These are phyloP conservation scores for Hyaloperonospora brassicae DNA, from an alignment of 352 stramenopile genomes.

Conservation along the genomic window DNA sequence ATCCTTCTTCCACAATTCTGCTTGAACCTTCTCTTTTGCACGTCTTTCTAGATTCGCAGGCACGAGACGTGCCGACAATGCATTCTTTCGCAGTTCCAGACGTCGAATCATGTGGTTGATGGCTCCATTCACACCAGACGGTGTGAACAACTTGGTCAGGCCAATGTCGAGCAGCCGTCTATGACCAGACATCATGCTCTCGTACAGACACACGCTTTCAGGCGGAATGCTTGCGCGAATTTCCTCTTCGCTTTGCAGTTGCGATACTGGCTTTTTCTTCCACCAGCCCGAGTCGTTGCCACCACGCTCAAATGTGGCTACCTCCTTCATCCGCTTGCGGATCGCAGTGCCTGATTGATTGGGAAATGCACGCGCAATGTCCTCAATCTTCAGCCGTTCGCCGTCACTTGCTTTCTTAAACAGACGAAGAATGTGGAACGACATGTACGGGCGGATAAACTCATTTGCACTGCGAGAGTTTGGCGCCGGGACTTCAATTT, in stretches of 20 bases:
- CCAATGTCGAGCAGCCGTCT: conserved; percentile 68
- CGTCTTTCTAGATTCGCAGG: conserved; percentile 42
- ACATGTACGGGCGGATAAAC: conserved; percentile 84
- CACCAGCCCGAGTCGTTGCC: conserved; percentile 79
- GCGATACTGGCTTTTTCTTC: conserved; percentile 63
- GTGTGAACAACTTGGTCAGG: conserved; percentile 72
- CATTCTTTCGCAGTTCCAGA: conserved; percentile 58
- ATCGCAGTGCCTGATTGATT: conserved; percentile 77
- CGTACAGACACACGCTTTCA: conserved; percentile 78
- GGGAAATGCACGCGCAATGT: conserved; percentile 71
- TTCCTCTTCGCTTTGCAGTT: conserved; percentile 68
- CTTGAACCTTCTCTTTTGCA: conserved; percentile 51
- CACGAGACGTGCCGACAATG: conserved; percentile 42
- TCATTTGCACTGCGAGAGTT: conserved; percentile 77
- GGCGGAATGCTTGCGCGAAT: conserved; percentile 65
- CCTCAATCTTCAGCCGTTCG: conserved; percentile 76
- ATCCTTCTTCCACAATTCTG: conserved; percentile 68
- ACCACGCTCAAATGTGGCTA: conserved; percentile 77
- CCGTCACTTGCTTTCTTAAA: conserved; percentile 80
- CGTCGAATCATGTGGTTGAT: conserved; percentile 70
- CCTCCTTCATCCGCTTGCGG: conserved; percentile 81
- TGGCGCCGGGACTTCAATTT: conserved; percentile 74
- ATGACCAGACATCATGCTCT: conserved; percentile 85
- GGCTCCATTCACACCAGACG: conserved; percentile 57
- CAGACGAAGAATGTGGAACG: conserved; percentile 73